Evolutionary conservation across 805 yeast genomes (phyloP), one percentile per base, ranked within the genome.

Genomic region (Hanseniaspora vineae): DNA sequence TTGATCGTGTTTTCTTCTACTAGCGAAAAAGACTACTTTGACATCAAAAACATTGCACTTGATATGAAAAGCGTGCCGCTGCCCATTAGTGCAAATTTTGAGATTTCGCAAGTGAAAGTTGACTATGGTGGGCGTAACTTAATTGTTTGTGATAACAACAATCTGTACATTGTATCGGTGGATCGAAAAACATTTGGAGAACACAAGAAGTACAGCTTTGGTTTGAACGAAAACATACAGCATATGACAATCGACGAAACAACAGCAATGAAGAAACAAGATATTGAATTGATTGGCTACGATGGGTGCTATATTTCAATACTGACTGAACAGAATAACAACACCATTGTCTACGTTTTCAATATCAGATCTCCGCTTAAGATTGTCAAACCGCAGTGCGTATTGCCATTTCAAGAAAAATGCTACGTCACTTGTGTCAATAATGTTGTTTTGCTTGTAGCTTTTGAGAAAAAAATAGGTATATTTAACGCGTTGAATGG

Each of bases 241-340:
- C 17, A 57, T 29, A 32, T 57, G 5, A 56, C 52, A 12, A 54
- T 62, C 10, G 68, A 64, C 49, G 59, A 57, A 20, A 48, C 51
- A 3, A 62, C 67, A 11, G 44, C 64, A 13, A 47, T 52, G 42
- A 55, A 52, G 39, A 54, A 56, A 23, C 65, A 56, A 46, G 52
- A 60, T 49, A 23, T 51, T 5, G 48, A 48, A 17, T 46, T 59
- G 13, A 59, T 65, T 2, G 68, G 68, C 11, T 58, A 56, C 8
- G 66, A 61, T 51, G 66, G 67, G 31, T 64, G 68, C 47, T 60
- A 52, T 43, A 39, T 63, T 3, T 58, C 64, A 5, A 42, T 62
- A 0, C 39, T 57, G 44, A 58, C 63, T 3, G 47, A 44, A 13
- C 14, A 55, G 40, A 53, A 52, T 45, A 60, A 65, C 1, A 50